A percentile compares a stretch with the other conserved stretches of the same genome.
Conservation (phyloP, 1,284 basidiomycete genomes). For the Pseudozyma sp. region DNA sequence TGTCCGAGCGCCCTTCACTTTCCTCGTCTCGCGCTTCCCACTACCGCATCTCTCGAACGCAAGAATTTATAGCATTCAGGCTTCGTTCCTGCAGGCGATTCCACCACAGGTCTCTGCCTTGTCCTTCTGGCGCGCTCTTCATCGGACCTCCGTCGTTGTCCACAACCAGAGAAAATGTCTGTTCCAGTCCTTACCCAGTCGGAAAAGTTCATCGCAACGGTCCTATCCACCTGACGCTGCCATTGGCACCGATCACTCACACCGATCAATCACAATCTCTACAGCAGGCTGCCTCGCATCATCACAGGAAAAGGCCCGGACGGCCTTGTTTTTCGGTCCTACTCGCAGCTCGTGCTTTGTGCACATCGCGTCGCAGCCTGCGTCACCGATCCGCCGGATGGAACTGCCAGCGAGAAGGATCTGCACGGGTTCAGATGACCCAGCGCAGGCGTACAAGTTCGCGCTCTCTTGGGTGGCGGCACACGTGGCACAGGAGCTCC, state of each 20-base stretch:
- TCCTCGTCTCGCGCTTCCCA: neutral
- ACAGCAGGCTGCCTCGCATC: neutral
- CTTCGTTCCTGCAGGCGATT: neutral
- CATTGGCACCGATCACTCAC: neutral
- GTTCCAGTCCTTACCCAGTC: neutral
- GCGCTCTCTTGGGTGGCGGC: too few species aligned
- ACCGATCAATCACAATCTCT: too few species aligned
- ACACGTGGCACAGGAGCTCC: too few species aligned
- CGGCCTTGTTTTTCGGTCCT: too few species aligned
- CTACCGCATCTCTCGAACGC: neutral
- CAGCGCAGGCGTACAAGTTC: too few species aligned
- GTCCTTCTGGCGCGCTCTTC: neutral
- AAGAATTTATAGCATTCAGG: constrained; percentile 6
- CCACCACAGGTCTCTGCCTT: neutral
- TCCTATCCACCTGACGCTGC: neutral
- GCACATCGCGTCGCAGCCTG: too few species aligned
- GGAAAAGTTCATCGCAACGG: neutral
- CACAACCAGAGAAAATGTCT: too few species aligned
- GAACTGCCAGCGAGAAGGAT: too few species aligned
- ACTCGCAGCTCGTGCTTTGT: too few species aligned
- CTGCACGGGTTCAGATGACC: too few species aligned
- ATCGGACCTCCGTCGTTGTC: neutral
- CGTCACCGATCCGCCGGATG: too few species aligned
- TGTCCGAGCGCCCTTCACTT: neutral
- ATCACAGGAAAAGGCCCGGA: neutral